Percentiles rank a stretch among this genome's conserved stretches.
These are phyloP conservation scores for Vicia faba DNA, from an alignment of 306 rosid species.

Conservation along the genomic window DNA sequence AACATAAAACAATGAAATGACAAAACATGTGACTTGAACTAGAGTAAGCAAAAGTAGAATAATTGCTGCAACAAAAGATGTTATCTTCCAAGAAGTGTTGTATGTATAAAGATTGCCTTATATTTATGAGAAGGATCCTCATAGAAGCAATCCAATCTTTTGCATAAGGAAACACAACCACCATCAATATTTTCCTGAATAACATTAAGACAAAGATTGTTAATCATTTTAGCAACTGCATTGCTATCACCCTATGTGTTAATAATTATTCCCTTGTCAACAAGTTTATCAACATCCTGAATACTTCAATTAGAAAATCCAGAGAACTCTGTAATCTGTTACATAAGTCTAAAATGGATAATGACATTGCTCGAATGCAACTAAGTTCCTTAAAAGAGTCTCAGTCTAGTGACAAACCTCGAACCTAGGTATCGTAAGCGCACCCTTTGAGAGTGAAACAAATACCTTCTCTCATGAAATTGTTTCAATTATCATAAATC, in stretches of 20 bases:
- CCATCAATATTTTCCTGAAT: too few relatives aligned
- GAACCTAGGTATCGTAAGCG: slow-evolving; percentile 26
- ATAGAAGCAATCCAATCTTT: too few relatives aligned
- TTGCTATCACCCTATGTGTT: slow-evolving; percentile 32
- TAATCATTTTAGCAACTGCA: slow-evolving; percentile 31
- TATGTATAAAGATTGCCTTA: too few relatives aligned
- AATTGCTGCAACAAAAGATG: too few relatives aligned
- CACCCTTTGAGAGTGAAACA: slow-evolving; percentile 11
- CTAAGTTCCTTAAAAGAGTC: slow-evolving; percentile 29
- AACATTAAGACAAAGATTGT: slow-evolving; percentile 1
- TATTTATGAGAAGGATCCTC: too few relatives aligned
- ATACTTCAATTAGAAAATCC: slow-evolving; percentile 30
- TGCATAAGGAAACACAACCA: too few relatives aligned
- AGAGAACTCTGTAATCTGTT: slow-evolving; percentile 24
- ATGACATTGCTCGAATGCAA: slow-evolving; percentile 42
- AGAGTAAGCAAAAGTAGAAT: too few relatives aligned
- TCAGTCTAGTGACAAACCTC: slow-evolving; percentile 36
- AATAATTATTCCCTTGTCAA: slow-evolving; percentile 32
- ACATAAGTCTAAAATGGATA: slow-evolving; percentile 30
- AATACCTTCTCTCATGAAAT: neutral
- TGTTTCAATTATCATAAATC: neutral
- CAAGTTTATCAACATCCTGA: slow-evolving; percentile 39
- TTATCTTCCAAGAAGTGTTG: too few relatives aligned
- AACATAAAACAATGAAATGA: neutral
- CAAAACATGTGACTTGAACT: too few relatives aligned